Evolutionary conservation across 2,329 filamentous ascomycete genomes (phyloP), one percentile per base, ranked within the genome.

Genomic region (Aspergillus fischeri): DNA sequence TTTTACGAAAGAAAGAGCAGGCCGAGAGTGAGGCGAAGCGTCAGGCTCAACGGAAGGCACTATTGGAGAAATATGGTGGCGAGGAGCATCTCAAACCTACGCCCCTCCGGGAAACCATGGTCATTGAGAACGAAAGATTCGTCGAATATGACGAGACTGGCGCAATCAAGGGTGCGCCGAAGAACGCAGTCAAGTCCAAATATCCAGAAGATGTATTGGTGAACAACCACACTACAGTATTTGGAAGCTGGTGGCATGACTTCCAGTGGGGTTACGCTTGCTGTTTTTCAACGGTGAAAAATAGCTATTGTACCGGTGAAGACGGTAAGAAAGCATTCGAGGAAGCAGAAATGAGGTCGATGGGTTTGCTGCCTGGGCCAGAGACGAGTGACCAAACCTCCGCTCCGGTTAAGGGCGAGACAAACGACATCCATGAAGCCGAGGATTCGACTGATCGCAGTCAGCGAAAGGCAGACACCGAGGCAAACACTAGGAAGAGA

Each of bases 181-280:
- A 88, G 71, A 84, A 84, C 55, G 83, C 83, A 53, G 89, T 88
- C 52, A 93, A 90, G 73, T 96, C 91, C 44, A 97, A 97, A 72
- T 99, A 99, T 69, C 77, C 87, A 4, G 94, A 99, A 70, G 91
- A 99, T 67, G 81, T 97, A 0, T 78, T 89, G 54, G 83, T 89
- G 72, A 93, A 96, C 78, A 99, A 99, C 69, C 94, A 99, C 76
- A 91, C 86, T 3, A 88, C 89, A 0, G 88, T 96, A 3, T 99
- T 92, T 90, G 94, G 94, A 51, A 96, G 92, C 68, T 99, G 94
- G 94, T 99, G 94, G 94, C 85, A 86, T 53, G 87, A 91, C 69
- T 97, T 97, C 77, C 84, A 88, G 74, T 99, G 94, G 94, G 94
- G 94, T 1, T 99, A 96, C 74, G 84, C 90, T 24, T 99, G 94